Base-by-base conservation (phyloP, 2,329 filamentous ascomycete genomes). In the Fusarium nisikadoi region DNA sequence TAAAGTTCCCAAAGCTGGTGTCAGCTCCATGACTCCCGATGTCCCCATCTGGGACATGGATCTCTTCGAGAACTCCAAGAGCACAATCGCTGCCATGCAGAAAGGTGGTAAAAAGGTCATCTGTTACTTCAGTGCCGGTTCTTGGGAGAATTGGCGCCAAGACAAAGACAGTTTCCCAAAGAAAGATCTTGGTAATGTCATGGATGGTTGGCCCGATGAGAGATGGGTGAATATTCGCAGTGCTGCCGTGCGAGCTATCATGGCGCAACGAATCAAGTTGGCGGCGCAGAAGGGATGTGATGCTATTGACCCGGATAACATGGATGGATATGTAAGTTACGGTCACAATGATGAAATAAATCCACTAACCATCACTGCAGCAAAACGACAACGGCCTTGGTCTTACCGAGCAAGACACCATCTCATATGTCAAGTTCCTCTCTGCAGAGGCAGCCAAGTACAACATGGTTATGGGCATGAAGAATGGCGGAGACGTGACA, bases 121-220 rank as follows among this genome's bases (percentile, higher is more conserved):
- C 58, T 94, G 92, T 82, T 94, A 94, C 80, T 94, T 94, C 81
- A 91, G 89, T 43, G 91, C 90, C 0, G 92, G 92, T 0, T 90
- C 88, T 1, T 92, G 86, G 72, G 92, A 94, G 79, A 78, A 88
- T 39, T 88, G 86, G 82, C 85, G 91, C 3, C 79, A 84, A 1
- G 92, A 93, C 74, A 82, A 84, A 16, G 74, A 74, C n/a, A 72
- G 86, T 2, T 93, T 93, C 74, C 75, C 81, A 2, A 66, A 82
- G 1, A 78, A 80, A 0, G 91, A 93, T 69, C 78, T 90, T n/a
- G 92, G 91, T 16, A 84, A 85, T 4, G 79, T 80, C 3, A 80
- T 93, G 14, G 83, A 88, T 16, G 90, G 87, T 7, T 94, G 92
- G 91, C 84, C 84, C 0, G 88, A 87, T 23, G 92, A 94, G 83